Conservation (phyloP, 306 rosid species). For the Oemleria cerasiformis region DNA sequence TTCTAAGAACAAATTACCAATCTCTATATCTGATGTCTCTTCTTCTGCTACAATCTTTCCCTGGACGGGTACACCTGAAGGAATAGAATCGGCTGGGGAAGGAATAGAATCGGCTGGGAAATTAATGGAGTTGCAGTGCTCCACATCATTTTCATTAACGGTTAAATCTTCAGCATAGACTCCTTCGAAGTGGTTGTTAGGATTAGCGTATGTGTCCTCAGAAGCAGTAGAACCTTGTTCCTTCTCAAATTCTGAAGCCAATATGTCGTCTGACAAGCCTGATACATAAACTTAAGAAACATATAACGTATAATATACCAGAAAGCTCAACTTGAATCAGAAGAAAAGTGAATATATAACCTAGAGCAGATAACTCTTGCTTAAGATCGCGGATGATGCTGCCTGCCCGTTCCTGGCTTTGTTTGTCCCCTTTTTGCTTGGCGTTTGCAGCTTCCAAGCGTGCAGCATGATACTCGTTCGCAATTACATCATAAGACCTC, state of each 20-base stretch:
- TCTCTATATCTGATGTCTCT: conserved; percentile 63
- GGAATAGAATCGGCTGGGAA: conserved; percentile 31
- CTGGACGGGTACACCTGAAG: conserved; percentile 24
- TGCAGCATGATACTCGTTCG: conserved; percentile 74
- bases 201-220: conserved; percentile 32
- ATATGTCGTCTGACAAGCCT: conserved; percentile 67
- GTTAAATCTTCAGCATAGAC: conserved; percentile 38
- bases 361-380: conserved; percentile 72
- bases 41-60: conserved; percentile 48
- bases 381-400: conserved; percentile 66
- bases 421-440: conserved; percentile 66
- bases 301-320: conserved; percentile 8
- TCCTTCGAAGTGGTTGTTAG: conserved; percentile 27
- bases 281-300: conserved; percentile 31
- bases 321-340: conserved; percentile 22
- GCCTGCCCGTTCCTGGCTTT: conserved; percentile 74
- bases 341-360: conserved; percentile 35
- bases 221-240: conserved; percentile 48
- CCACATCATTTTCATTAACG: conserved; percentile 33
- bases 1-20: conserved; percentile 77
- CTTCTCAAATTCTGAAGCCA: conserved; percentile 61
- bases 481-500: conserved; percentile 74
- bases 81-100: conserved; percentile 30
- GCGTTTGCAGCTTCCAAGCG: conserved; percentile 79
- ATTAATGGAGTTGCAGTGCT: conserved; percentile 31